phyloP scores from a whole-genome alignment of 2,329 filamentous ascomycete species.

The Microcera coccophila region DNA sequence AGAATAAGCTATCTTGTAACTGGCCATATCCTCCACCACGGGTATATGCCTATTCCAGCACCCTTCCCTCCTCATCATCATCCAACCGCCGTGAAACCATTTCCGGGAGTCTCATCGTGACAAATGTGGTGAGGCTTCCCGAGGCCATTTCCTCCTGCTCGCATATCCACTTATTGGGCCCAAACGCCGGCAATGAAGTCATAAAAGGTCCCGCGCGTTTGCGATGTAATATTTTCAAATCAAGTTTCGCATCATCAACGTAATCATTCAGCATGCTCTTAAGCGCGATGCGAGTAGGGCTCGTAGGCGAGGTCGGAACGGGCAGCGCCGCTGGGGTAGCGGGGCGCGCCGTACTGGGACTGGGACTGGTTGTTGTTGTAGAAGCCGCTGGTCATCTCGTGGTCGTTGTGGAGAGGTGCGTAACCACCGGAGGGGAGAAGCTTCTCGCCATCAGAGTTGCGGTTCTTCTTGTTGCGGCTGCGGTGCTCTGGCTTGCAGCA shows the following conservation, averaged over 20 bases:
- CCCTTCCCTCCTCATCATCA: conserved; percentile 16
- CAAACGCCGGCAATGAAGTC: conserved; percentile 26
- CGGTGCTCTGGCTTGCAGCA: conserved; percentile 56
- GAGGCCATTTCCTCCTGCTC: conserved; percentile 3
- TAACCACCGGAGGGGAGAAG: conserved; percentile 42
- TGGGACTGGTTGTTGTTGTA: conserved; percentile 35
- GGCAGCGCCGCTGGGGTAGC: conserved; percentile 39
- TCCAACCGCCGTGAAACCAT: conserved; percentile 1
- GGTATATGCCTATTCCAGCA: conserved; percentile 21
- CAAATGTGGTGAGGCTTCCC: conserved; percentile 3
- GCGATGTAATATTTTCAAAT: not conserved
- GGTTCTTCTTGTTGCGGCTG: conserved; percentile 33
- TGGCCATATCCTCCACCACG: conserved; percentile 13
- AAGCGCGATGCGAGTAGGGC: conserved; percentile 58
- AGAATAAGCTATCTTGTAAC: too few species aligned
- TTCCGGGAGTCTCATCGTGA: conserved; percentile 5
- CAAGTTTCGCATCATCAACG: conserved; percentile 9
- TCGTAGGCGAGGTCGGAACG: conserved; percentile 58
- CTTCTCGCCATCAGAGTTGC: conserved; percentile 48
- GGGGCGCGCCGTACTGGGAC: conserved; percentile 34
- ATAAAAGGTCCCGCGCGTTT: conserved; percentile 3
- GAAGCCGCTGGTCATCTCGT: conserved; percentile 36
- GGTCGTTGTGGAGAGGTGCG: conserved; percentile 32
- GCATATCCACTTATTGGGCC: conserved; percentile 13
- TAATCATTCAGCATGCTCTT: conserved; percentile 22